Evolutionary conservation across 176 grass and related monocot genomes (phyloP).

Genomic region (Triticum urartu): DNA sequence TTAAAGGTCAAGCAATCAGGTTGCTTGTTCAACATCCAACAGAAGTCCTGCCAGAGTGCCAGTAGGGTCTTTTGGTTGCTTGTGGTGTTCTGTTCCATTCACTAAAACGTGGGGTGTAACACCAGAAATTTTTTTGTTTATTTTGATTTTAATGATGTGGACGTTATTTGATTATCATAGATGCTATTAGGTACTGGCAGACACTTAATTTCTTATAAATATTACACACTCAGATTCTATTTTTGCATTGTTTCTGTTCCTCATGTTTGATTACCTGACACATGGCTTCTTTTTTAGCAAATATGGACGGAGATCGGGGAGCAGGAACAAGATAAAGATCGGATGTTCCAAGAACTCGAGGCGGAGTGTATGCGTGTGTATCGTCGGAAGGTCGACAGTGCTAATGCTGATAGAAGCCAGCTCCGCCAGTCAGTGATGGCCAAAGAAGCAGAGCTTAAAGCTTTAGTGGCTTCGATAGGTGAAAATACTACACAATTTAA

Average conservation of each 20-base stretch:
- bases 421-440: constrained; percentile 80
- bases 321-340: constrained; percentile 85
- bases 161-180: background rate
- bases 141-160: constrained; percentile 6
- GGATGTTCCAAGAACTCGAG: constrained; percentile 85
- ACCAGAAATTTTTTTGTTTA: background rate
- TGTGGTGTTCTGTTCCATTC: constrained; percentile 3
- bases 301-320: constrained; percentile 97
- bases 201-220: constrained; percentile 9
- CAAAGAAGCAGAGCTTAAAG: constrained; percentile 84
- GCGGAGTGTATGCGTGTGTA: constrained; percentile 92
- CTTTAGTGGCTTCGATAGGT: constrained; percentile 66
- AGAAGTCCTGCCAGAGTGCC: background rate
- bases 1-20: constrained; percentile 1
- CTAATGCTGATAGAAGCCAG: constrained; percentile 50
- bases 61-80: background rate
- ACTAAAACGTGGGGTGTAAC: background rate
- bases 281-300: constrained; percentile 45
- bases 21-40: constrained; percentile 26
- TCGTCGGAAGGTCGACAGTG: constrained; percentile 73
- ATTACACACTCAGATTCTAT: background rate
- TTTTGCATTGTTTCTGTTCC: background rate
- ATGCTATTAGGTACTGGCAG: background rate
- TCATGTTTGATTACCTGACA: constrained; percentile 27
- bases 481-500: constrained; percentile 62